Evolutionary conservation across 1,284 basidiomycete species (phyloP).

Genomic region (Irpex sp.): DNA sequence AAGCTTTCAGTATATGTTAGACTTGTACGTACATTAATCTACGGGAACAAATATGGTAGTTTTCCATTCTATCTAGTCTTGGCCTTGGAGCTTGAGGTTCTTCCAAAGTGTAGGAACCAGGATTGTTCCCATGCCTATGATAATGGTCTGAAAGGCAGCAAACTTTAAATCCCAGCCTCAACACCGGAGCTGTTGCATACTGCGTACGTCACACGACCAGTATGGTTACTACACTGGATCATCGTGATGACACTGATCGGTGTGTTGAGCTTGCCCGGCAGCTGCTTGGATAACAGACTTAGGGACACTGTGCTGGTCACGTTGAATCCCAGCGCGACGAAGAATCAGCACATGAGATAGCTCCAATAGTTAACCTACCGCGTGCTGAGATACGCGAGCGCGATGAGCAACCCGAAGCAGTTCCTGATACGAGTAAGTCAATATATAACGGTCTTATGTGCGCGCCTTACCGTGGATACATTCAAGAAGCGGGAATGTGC

Average conservation of each 20-base stretch:
- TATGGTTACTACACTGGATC: slow-evolving; percentile 68
- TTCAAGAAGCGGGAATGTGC: slow-evolving; percentile 58
- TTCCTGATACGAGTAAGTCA: slow-evolving; percentile 54
- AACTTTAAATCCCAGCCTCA: slow-evolving; percentile 59
- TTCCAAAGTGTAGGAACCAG: slow-evolving; percentile 57
- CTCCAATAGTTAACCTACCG: slow-evolving; percentile 43
- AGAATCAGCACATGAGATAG: slow-evolving; percentile 64
- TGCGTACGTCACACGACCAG: slow-evolving; percentile 59
- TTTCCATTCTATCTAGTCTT: slow-evolving; percentile 46
- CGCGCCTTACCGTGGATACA: slow-evolving; percentile 51
- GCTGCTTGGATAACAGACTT: slow-evolving; percentile 62
- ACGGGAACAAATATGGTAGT: too few relatives aligned
- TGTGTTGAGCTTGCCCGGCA: slow-evolving; percentile 59
- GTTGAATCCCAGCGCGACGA: slow-evolving; percentile 68
- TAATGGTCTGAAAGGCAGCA: slow-evolving; percentile 56
- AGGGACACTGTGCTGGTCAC: slow-evolving; percentile 63
- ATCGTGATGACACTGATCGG: slow-evolving; percentile 48
- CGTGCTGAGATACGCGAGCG: slow-evolving; percentile 41
- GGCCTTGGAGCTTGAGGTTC: slow-evolving; percentile 59
- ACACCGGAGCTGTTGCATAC: slow-evolving; percentile 67
- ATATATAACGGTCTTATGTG: slow-evolving; percentile 55
- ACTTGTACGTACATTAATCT: too few relatives aligned
- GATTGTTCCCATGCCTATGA: slow-evolving; percentile 54
- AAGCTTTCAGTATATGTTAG: too few relatives aligned
- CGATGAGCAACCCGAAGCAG: slow-evolving; percentile 47